These are phyloP conservation scores for Trichoderma virens DNA, from an alignment of 495 filamentous ascomycete species.

Conservation along the genomic window DNA sequence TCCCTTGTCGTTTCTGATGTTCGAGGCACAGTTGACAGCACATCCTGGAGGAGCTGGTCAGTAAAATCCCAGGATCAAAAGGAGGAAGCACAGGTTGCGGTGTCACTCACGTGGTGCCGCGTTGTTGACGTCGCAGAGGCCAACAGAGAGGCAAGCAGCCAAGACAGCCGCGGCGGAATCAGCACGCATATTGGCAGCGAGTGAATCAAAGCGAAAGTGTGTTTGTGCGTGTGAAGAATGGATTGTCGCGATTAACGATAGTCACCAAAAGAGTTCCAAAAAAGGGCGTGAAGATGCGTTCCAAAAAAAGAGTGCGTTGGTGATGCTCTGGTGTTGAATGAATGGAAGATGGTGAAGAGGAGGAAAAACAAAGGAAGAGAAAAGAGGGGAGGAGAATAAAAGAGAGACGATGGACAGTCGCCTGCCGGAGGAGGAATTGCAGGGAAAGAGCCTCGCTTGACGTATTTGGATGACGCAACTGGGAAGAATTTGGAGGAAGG, in stretches of 20 bases:
- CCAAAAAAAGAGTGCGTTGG: neutral
- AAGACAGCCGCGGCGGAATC: neutral
- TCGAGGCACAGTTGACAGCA: slow-evolving; percentile 1
- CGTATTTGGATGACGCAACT: neutral
- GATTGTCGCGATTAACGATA: neutral
- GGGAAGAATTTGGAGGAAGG: neutral
- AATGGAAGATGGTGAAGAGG: neutral
- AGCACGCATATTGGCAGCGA: neutral
- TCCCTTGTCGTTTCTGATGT: neutral
- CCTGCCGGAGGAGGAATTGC: neutral
- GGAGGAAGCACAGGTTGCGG: neutral
- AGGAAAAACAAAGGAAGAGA: neutral
- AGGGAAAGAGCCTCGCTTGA: neutral
- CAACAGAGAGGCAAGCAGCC: neutral
- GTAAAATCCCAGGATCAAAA: neutral
- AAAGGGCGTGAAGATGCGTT: neutral
- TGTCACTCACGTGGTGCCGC: neutral
- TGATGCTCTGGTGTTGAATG: neutral
- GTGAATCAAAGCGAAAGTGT: neutral
- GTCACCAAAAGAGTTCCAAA: slow-evolving; percentile 7
- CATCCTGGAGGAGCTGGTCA: neutral
- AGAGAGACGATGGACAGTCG: neutral
- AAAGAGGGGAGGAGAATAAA: neutral
- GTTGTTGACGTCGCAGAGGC: neutral
- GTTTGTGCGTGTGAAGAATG: neutral